These are phyloP conservation scores for Penicillium pancosmium DNA, from an alignment of 495 filamentous ascomycete genomes.

Conservation along the genomic window DNA sequence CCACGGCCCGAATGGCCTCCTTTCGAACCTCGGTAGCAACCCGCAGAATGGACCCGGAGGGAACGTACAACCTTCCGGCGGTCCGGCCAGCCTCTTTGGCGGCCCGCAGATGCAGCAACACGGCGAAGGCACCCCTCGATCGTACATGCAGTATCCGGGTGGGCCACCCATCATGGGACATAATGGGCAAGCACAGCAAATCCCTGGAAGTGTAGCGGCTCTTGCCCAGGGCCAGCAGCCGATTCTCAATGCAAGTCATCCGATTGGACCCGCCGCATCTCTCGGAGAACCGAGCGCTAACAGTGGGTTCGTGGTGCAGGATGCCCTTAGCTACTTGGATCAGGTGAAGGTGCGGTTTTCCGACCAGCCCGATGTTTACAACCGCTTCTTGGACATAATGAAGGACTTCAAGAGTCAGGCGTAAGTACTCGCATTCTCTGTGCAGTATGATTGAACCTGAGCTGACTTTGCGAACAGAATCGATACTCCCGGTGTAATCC, in stretches of 20 bases:
- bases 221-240: constrained; percentile 87
- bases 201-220: constrained; percentile 60
- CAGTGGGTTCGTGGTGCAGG: constrained; percentile 53
- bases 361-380: constrained; percentile 97
- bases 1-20: constrained; percentile 83
- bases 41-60: constrained; percentile 53
- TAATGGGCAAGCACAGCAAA: constrained; percentile 47
- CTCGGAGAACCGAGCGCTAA: constrained; percentile 16
- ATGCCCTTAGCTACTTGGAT: constrained; percentile 96
- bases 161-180: constrained; percentile 65
- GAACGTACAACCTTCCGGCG: constrained; percentile 66
- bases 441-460: neutral
- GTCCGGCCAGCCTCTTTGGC: constrained; percentile 66
- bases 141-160: constrained; percentile 65
- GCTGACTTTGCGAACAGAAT: constrained; percentile 58
- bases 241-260: constrained; percentile 78
- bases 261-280: constrained; percentile 7
- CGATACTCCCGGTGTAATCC: constrained; percentile 97
- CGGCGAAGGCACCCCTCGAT: constrained; percentile 60
- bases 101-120: constrained; percentile 62
- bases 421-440: constrained; percentile 51
- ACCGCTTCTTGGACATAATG: constrained; percentile 98
- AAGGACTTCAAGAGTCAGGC: constrained; percentile 99
- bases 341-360: constrained; percentile 98
- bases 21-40: constrained; percentile 70